A percentile compares a stretch with the other conserved stretches of the same genome.
These are phyloP conservation scores for Hanseniaspora pseudoguilliermondii DNA, from an alignment of 805 yeast species.

Conservation along the genomic window DNA sequence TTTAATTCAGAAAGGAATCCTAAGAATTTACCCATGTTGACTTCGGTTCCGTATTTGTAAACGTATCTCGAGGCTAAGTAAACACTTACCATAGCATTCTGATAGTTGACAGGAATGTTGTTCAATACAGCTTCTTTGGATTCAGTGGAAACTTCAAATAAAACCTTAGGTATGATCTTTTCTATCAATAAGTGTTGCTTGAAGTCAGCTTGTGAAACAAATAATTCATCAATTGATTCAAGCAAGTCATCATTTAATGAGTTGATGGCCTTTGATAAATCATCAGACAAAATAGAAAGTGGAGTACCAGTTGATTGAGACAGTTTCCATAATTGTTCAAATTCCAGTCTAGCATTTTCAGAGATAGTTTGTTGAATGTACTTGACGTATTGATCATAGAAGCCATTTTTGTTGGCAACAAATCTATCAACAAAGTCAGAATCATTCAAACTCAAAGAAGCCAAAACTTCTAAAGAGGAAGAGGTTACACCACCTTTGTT, in stretches of 20 bases:
- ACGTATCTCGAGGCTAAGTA: slow-evolving; percentile 75
- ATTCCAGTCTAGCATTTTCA: slow-evolving; percentile 70
- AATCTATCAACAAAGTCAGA: slow-evolving; percentile 64
- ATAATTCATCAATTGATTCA: slow-evolving; percentile 54
- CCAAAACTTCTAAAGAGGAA: slow-evolving; percentile 86
- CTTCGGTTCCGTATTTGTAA: slow-evolving; percentile 64
- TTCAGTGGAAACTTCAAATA: slow-evolving; percentile 53
- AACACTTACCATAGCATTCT: slow-evolving; percentile 80
- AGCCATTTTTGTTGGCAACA: slow-evolving; percentile 39
- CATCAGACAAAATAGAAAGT: slow-evolving; percentile 59
- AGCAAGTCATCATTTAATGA: slow-evolving; percentile 77
- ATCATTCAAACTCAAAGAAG: slow-evolving; percentile 85
- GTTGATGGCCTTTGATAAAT: slow-evolving; percentile 69
- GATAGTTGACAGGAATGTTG: slow-evolving; percentile 77
- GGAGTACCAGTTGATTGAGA: slow-evolving; percentile 52
- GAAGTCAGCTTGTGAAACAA: slow-evolving; percentile 68
- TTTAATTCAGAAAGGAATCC: slow-evolving; percentile 52
- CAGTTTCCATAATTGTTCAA: slow-evolving; percentile 74
- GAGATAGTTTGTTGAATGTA: slow-evolving; percentile 69
- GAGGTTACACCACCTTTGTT: slow-evolving; percentile 98
- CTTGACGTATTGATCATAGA: slow-evolving; percentile 66
- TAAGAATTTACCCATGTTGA: slow-evolving; percentile 67
- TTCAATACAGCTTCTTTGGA: slow-evolving; percentile 42
- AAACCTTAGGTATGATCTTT: slow-evolving; percentile 65
- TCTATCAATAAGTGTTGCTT: slow-evolving; percentile 57